A percentile compares a stretch with the other conserved stretches of the same genome.
These are phyloP conservation scores for Neonectria punicea DNA, from an alignment of 2,329 filamentous ascomycete species.

Conservation along the genomic window DNA sequence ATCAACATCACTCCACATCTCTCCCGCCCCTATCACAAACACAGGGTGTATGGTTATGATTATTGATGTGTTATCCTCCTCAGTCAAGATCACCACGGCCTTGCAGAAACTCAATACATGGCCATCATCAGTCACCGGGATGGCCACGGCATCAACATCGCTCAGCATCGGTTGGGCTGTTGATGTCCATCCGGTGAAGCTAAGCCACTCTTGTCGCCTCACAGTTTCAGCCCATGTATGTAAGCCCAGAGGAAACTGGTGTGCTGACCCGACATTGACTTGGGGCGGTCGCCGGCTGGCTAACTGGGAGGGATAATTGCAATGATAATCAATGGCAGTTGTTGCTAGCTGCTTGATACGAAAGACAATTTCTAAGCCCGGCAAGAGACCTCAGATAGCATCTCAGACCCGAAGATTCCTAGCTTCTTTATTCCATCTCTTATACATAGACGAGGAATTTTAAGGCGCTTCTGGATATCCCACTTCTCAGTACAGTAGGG, in stretches of 20 bases:
- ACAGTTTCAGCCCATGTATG: slow-evolving; percentile 26
- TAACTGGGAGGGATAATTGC: slow-evolving; percentile 4
- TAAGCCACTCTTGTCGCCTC: slow-evolving; percentile 24
- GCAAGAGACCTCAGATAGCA: not conserved
- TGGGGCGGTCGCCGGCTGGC: slow-evolving; percentile 3
- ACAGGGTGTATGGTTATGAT: slow-evolving; percentile 3
- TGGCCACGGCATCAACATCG: slow-evolving; percentile 22
- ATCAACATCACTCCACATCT: slow-evolving; percentile 14
- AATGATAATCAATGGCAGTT: slow-evolving; percentile 9
- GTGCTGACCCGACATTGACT: slow-evolving; percentile 13
- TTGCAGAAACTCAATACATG: slow-evolving; percentile 16
- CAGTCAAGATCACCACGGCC: slow-evolving; percentile 3
- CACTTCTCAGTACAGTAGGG: not conserved
- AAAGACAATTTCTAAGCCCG: not conserved
- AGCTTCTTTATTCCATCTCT: not conserved
- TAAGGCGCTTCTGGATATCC: not conserved
- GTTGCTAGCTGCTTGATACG: not conserved
- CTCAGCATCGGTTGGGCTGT: slow-evolving; percentile 26
- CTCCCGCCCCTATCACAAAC: not conserved
- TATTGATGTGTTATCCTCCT: not conserved
- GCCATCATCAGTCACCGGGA: slow-evolving; percentile 1
- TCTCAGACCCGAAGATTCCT: not conserved
- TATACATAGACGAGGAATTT: not conserved
- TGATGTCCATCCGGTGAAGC: slow-evolving; percentile 12
- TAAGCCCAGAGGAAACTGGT: slow-evolving; percentile 9